These are phyloP conservation scores for Talaromyces marneffei DNA, from an alignment of 2,329 filamentous ascomycete genomes.

Conservation along the genomic window DNA sequence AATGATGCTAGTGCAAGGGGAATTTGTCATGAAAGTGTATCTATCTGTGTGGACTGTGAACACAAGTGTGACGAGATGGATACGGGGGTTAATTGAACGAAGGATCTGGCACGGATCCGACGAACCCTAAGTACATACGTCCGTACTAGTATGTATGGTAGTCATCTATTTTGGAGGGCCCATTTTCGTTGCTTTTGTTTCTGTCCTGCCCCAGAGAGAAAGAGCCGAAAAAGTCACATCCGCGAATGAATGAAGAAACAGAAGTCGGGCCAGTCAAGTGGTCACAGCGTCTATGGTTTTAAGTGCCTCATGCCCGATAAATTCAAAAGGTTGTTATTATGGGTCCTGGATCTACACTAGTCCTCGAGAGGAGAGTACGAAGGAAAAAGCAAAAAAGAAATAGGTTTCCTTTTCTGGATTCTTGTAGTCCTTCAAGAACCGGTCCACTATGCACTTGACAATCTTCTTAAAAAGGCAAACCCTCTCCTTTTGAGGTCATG, in stretches of 20 bases:
- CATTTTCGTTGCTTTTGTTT: slow-evolving; percentile 1
- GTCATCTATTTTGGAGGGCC: neutral
- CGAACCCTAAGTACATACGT: neutral
- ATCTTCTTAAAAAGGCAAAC: neutral
- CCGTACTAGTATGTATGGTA: neutral
- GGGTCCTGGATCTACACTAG: slow-evolving; percentile 9
- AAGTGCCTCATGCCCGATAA: neutral
- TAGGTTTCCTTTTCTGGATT: neutral
- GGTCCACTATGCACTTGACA: neutral
- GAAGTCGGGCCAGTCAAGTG: neutral
- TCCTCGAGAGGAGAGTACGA: neutral
- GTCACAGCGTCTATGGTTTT: neutral
- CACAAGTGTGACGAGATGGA: neutral
- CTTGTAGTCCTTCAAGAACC: neutral
- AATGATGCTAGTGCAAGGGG: slow-evolving; percentile 7
- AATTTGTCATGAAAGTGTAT: neutral
- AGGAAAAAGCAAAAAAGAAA: slow-evolving; percentile 6
- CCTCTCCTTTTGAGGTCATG: neutral
- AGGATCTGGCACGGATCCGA: neutral
- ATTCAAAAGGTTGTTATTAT: slow-evolving; percentile 2
- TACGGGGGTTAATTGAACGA: neutral
- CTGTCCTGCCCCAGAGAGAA: neutral
- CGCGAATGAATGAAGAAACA: neutral
- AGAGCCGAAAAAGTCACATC: neutral
- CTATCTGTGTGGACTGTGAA: neutral